phyloP scores from a whole-genome alignment of 371 early-diverging fungal species.

The Syncephalastrum contaminatum region DNA sequence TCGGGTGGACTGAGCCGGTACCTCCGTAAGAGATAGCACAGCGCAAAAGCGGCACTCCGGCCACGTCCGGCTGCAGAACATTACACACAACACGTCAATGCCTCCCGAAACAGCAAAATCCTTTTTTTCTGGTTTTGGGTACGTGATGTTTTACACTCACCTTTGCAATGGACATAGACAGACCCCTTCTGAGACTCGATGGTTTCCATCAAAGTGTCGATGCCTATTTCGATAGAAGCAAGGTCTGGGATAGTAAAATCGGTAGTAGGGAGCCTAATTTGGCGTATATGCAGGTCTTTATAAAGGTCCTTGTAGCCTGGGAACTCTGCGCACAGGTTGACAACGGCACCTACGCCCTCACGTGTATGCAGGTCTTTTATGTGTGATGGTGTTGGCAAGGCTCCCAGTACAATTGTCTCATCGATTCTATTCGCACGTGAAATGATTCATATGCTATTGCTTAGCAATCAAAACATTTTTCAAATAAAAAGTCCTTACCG shows the following conservation, averaged over 20 bases:
- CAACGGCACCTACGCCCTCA: conserved; percentile 27
- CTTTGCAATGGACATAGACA: conserved; percentile 50
- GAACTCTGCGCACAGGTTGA: conserved; percentile 48
- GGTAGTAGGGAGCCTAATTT: conserved; percentile 37
- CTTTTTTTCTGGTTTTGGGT: not conserved
- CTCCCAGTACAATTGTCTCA: conserved; percentile 32
- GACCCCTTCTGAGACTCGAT: conserved; percentile 13
- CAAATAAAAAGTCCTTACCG: conserved; percentile 14
- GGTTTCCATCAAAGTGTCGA: conserved; percentile 17
- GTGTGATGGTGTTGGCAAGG: conserved; percentile 45
- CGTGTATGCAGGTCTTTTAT: conserved; percentile 27
- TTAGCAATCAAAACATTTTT: not conserved
- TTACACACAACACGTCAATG: not conserved
- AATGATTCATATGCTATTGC: not conserved
- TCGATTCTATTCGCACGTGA: conserved; percentile 28
- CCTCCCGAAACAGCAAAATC: not conserved
- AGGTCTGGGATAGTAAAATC: conserved; percentile 40
- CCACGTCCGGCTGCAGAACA: conserved; percentile 38
- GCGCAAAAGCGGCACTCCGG: conserved; percentile 40
- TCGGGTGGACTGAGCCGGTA: conserved; percentile 27
- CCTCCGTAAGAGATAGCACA: conserved; percentile 40
- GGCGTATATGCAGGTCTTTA: conserved; percentile 25
- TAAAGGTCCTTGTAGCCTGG: conserved; percentile 41
- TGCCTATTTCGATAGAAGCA: conserved; percentile 27
- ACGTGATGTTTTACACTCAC: conserved; percentile 5